phyloP scores from a whole-genome alignment of 371 early-diverging fungal genomes.

The Mucor velutinosus region DNA sequence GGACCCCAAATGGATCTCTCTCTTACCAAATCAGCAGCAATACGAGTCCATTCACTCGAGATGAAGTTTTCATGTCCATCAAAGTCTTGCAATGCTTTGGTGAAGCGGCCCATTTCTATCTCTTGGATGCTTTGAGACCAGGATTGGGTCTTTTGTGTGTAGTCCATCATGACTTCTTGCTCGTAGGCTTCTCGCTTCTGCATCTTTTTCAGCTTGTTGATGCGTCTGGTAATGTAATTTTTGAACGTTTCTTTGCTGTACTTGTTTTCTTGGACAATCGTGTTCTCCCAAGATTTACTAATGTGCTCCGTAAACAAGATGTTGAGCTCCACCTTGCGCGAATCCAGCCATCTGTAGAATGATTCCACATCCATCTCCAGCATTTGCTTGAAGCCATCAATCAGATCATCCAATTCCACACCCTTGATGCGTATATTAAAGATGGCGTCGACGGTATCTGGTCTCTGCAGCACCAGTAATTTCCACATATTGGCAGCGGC shows the following conservation, averaged over 20 bases:
- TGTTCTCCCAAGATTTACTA: constrained; percentile 63
- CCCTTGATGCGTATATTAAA: constrained; percentile 52
- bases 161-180: constrained; percentile 57
- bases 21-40: constrained; percentile 52
- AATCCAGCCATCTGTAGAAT: constrained; percentile 62
- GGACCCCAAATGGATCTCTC: constrained; percentile 73
- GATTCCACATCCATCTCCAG: constrained; percentile 55
- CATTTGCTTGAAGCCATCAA: constrained; percentile 64
- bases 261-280: constrained; percentile 55
- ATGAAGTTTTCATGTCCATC: constrained; percentile 66
- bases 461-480: constrained; percentile 61
- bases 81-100: constrained; percentile 65
- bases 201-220: constrained; percentile 58
- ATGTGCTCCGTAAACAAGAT: constrained; percentile 58
- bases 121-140: constrained; percentile 70
- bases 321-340: constrained; percentile 51
- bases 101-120: constrained; percentile 60
- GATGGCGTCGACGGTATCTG: constrained; percentile 40
- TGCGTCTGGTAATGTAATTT: constrained; percentile 48
- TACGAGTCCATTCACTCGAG: constrained; percentile 67
- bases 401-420: constrained; percentile 59
- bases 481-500: constrained; percentile 64
- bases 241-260: constrained; percentile 60
- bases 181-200: constrained; percentile 54
- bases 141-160: constrained; percentile 50